phyloP scores from a whole-genome alignment of 306 rosid genomes.

The Begonia masoniana region DNA sequence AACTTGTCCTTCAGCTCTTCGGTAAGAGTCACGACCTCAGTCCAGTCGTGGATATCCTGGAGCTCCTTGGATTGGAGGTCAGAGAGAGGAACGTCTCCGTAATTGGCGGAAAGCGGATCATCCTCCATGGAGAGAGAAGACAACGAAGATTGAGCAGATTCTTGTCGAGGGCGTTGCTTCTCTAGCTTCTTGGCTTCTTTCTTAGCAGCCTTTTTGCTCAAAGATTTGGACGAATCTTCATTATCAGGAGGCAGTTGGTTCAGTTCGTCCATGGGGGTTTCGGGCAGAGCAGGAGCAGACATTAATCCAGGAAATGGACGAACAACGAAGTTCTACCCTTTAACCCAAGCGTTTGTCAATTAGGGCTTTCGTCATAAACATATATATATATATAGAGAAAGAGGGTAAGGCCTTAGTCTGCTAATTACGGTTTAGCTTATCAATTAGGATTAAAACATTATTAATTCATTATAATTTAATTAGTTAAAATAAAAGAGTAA shows the following conservation, averaged over 20 bases:
- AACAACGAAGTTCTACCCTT: too few species aligned
- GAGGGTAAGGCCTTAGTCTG: too few species aligned
- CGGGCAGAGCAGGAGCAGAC: conserved; percentile 10
- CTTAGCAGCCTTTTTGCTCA: conserved; percentile 80
- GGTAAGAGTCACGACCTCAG: conserved; percentile 30
- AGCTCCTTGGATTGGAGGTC: conserved; percentile 54
- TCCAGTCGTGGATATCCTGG: conserved; percentile 32
- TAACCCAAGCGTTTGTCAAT: too few species aligned
- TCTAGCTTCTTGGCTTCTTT: conserved; percentile 81
- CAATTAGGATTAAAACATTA: too few species aligned
- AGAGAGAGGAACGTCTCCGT: conserved; percentile 53
- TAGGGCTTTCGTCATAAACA: too few species aligned
- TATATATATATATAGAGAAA: too few species aligned
- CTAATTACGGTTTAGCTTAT: too few species aligned
- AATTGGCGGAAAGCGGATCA: conserved; percentile 53
- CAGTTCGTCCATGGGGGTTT: conserved; percentile 7
- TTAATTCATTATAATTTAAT: too few species aligned
- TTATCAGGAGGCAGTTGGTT: conserved; percentile 3
- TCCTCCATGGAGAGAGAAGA: conserved; percentile 36
- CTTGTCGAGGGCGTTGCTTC: conserved; percentile 67
- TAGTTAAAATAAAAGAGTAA: too few species aligned
- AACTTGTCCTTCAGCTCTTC: conserved; percentile 17
- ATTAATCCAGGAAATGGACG: background rate
- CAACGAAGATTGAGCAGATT: conserved; percentile 25
- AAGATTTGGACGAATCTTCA: conserved; percentile 24